Base-by-base conservation (phyloP, 768 basidiomycete species). In the Termitomyces sp. region DNA sequence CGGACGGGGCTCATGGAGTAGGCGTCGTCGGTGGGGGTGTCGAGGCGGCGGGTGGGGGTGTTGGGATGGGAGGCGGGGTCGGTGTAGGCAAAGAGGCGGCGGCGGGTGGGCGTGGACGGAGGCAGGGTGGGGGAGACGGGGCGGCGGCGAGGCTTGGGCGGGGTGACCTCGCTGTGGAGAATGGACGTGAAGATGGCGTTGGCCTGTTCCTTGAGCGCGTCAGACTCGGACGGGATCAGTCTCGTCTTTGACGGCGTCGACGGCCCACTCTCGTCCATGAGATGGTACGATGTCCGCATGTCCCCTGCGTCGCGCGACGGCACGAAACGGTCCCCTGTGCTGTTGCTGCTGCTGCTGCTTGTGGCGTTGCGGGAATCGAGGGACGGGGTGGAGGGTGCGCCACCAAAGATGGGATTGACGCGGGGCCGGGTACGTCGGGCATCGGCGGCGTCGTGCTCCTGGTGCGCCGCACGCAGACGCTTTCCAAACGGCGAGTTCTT, bases 1-100 rank as follows among this genome's bases (percentile, higher is more conserved):
- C 92, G 86, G 5, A 98, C 90, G 11, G 96, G 96, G 49, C 86
- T 90, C 75, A 94, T 84, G 11, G 91, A 92, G 69, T 98, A 98
- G 0, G 88, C 88, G 62, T 92, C 88, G 64, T 94, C 92, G 0
- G 84, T 87, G 11, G 95, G 89, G 25, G 87, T 87, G 69, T 96
- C 93, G 35, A 98, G 83, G 4, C 77, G 73, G 11, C 77, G 75
- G 5, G 77, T 78, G 6, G 90, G 87, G 16, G 81, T 78, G 23
- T 76, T 73, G 16, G 85, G 80, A 56, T 82, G 82, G 27, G 84
- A 81, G 19, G 72, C 61, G n/a, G 81, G 84, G 1, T 87, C 85
- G 48, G 78, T 81, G 69, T 87, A 91, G 5, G 78, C 72, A 66
- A 91, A 90, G 25, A 91, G 76, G 17, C 89, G 85, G 43, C 83